Conservation (phyloP, 768 basidiomycete genomes). For the Hericium alpestre region DNA sequence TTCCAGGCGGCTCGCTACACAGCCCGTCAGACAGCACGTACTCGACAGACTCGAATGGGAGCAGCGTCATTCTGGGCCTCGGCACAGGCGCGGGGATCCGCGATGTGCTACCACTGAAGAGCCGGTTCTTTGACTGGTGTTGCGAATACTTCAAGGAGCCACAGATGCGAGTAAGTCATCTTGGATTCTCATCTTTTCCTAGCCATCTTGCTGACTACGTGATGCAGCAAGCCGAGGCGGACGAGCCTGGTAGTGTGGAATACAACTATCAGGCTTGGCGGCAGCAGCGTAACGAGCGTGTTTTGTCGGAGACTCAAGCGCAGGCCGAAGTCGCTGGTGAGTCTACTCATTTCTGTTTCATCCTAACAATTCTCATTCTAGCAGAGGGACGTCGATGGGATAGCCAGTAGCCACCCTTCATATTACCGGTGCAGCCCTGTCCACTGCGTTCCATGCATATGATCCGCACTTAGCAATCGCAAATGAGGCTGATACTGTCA, state of each 20-base stretch:
- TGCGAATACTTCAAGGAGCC: conserved; percentile 96
- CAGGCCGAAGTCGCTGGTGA: conserved; percentile 70
- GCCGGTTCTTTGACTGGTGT: conserved; percentile 91
- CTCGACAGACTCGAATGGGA: conserved; percentile 60
- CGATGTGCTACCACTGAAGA: conserved; percentile 83
- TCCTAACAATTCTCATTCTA: background rate
- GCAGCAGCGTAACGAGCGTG: conserved; percentile 78
- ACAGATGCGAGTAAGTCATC: conserved; percentile 80
- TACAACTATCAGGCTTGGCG: conserved; percentile 97
- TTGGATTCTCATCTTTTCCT: background rate
- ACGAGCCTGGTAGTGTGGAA: conserved; percentile 88
- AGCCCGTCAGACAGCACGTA: conserved; percentile 73
- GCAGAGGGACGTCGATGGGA: conserved; percentile 64
- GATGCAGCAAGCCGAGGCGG: conserved; percentile 79
- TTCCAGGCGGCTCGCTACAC: conserved; percentile 26
- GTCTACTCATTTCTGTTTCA: background rate
- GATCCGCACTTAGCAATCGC: conserved; percentile 82
- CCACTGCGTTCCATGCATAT: conserved; percentile 84
- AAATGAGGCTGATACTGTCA: conserved; percentile 79
- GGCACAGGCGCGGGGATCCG: conserved; percentile 75
- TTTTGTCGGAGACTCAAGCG: conserved; percentile 54
- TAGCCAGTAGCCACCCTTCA: conserved; percentile 55
- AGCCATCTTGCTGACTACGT: background rate
- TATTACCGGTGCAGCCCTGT: conserved; percentile 49
- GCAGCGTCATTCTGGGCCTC: conserved; percentile 62